These are phyloP conservation scores for Marasmius tenuissimus DNA, from an alignment of 1,284 basidiomycete genomes.

Conservation along the genomic window DNA sequence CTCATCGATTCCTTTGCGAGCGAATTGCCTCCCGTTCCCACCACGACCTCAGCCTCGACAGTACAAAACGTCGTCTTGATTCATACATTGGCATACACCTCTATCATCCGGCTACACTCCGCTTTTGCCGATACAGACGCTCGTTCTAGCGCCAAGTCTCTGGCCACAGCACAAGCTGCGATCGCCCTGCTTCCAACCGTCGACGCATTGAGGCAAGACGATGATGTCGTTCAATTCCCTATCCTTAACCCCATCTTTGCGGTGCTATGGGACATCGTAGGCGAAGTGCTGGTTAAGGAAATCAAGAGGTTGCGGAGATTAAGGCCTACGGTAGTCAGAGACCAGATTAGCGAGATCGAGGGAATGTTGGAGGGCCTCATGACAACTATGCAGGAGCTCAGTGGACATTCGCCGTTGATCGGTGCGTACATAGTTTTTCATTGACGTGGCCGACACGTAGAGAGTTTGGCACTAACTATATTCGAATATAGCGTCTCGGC, in stretches of 20 bases:
- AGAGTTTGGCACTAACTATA: too few relatives aligned
- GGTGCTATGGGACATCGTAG: constrained; percentile 7
- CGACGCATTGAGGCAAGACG: constrained; percentile 2
- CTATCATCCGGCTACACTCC: neutral
- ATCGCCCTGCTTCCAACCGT: constrained; percentile 6
- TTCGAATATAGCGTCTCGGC: too few relatives aligned
- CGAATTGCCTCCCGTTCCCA: neutral
- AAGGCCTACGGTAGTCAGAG: neutral
- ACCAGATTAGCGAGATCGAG: neutral
- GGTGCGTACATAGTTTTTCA: constrained; percentile 8
- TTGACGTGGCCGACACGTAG: too few relatives aligned
- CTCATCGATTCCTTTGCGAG: constrained; percentile 9
- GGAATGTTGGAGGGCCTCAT: constrained; percentile 7
- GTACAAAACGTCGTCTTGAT: neutral
- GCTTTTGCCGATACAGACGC: neutral
- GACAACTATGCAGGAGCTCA: constrained; percentile 10
- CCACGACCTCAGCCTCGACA: neutral
- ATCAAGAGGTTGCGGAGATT: neutral
- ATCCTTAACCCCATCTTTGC: constrained; percentile 8
- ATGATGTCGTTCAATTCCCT: neutral
- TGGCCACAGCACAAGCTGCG: constrained; percentile 3
- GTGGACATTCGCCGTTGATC: constrained; percentile 9
- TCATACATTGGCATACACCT: neutral
- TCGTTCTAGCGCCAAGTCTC: neutral
- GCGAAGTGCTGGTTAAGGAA: constrained; percentile 11